A percentile compares a stretch with the other conserved stretches of the same genome.
Conservation (phyloP, 176 grass and related monocot genomes). For the Carex pumila region DNA sequence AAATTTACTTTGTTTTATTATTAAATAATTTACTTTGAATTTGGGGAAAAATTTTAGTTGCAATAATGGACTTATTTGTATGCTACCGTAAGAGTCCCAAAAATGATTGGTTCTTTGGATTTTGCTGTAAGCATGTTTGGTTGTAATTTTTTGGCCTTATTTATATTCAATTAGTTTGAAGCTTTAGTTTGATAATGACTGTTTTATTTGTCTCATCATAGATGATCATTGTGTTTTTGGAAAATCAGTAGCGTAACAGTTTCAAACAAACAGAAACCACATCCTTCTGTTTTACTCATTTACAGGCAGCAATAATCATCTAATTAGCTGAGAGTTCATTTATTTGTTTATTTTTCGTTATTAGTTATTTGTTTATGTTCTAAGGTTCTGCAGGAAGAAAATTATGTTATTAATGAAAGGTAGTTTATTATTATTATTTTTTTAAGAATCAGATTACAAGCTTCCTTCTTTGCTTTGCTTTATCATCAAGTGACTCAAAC, state of each 20-base stretch:
- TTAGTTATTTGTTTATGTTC: not conserved
- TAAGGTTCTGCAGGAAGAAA: not conserved
- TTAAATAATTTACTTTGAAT: not conserved
- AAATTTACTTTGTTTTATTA: not conserved
- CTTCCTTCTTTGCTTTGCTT: not conserved
- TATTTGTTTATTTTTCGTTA: not conserved
- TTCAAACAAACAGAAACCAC: not conserved
- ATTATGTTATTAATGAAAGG: not conserved
- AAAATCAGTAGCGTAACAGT: not conserved
- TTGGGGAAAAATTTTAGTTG: not conserved
- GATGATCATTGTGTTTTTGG: not conserved
- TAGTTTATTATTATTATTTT: not conserved
- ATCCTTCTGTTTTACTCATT: not conserved
- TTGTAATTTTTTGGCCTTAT: not conserved
- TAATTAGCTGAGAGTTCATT: not conserved
- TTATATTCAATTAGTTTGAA: not conserved
- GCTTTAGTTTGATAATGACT: constrained; percentile 4
- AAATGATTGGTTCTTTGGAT: constrained; percentile 6
- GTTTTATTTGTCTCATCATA: not conserved
- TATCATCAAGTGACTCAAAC: not conserved
- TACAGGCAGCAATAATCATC: not conserved
- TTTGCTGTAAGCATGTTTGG: not conserved
- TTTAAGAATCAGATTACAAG: not conserved
- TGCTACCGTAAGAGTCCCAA: constrained; percentile 9
- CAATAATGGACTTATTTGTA: constrained; percentile 1